phyloP scores from a whole-genome alignment of 2,329 filamentous ascomycete genomes.

The Balansia obtecta region DNA sequence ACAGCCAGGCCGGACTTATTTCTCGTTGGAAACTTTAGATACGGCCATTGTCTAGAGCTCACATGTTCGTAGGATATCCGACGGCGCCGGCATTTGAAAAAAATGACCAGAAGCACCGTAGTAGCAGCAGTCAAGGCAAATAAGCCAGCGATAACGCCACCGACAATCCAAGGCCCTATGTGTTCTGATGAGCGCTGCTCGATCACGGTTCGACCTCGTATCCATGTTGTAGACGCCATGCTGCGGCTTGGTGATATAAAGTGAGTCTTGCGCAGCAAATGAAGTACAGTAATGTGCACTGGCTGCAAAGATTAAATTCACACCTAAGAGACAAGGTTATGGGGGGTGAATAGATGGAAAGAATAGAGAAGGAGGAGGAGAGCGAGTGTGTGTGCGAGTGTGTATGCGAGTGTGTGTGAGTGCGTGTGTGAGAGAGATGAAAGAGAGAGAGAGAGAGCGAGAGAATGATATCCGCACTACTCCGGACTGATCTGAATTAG shows the following conservation, averaged over 20 bases:
- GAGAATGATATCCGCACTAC: no score
- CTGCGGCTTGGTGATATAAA: neutral
- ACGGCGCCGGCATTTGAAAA: neutral
- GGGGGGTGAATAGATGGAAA: neutral
- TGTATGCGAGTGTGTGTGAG: no score
- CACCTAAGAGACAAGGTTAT: neutral
- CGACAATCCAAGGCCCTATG: neutral
- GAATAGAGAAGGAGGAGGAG: no score
- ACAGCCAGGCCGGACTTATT: neutral
- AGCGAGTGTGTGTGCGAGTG: no score
- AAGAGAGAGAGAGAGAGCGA: no score
- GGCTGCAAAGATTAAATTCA: neutral
- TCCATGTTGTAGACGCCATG: neutral
- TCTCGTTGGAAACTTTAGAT: neutral
- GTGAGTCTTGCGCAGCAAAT: no score
- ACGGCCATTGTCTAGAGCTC: conserved; percentile 1
- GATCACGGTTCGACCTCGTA: neutral
- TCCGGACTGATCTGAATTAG: no score
- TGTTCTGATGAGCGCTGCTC: neutral
- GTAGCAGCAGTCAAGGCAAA: neutral
- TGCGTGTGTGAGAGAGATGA: no score
- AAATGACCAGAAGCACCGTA: neutral
- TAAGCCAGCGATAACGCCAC: neutral
- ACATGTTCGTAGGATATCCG: neutral
- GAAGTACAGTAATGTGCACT: neutral